Conservation (phyloP, 768 basidiomycete species). For the Antrodiella citrinella region DNA sequence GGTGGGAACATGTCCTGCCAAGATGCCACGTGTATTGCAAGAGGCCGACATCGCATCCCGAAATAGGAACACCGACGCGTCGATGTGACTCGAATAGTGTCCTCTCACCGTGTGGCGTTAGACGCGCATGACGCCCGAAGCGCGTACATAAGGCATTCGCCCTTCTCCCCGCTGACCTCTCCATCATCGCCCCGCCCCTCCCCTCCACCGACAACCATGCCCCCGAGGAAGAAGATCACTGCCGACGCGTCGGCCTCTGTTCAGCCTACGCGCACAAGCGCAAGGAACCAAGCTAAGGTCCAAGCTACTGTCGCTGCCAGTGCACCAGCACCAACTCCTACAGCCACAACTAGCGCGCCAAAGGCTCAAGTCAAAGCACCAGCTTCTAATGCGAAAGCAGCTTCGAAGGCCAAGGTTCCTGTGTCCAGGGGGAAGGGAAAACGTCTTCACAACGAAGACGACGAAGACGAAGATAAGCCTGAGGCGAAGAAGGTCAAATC, state of each 20-base stretch:
- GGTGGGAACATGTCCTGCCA: too few relatives aligned
- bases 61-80: too few relatives aligned
- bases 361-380: neutral
- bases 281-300: neutral
- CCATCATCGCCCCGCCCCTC: neutral
- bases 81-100: neutral
- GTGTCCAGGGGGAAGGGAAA: slow-evolving; percentile 8
- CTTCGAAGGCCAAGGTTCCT: slow-evolving; percentile 11
- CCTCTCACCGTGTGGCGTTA: neutral
- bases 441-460: slow-evolving; percentile 13
- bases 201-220: neutral
- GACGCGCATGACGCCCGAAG: neutral
- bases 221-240: neutral
- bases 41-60: too few relatives aligned
- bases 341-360: neutral
- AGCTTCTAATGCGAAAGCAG: slow-evolving; percentile 12
- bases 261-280: neutral
- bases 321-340: neutral
- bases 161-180: neutral
- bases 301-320: neutral
- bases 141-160: neutral
- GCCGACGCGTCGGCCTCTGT: neutral
- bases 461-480: slow-evolving; percentile 11
- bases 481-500: slow-evolving; percentile 15
- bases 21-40: too few relatives aligned